Conservation (phyloP, 2,329 filamentous ascomycete genomes). For the Fusarium sp. region DNA sequence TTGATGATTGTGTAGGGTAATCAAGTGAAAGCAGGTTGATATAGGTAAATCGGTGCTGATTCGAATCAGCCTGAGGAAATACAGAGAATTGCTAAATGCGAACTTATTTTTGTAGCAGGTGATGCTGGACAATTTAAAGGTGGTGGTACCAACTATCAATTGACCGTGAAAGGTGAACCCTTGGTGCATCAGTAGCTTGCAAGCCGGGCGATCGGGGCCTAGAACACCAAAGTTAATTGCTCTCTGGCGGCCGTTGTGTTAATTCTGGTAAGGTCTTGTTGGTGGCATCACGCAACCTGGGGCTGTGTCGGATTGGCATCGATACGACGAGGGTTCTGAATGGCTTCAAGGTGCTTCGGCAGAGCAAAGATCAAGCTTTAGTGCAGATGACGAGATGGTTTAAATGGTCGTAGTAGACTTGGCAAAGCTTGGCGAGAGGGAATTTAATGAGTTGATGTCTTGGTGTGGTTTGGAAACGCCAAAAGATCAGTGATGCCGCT, state of each 20-base stretch:
- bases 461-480: neutral
- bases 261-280: conserved; percentile 7
- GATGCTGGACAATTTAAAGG: conserved; percentile 10
- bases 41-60: neutral
- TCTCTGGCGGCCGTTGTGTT: conserved; percentile 3
- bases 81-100: conserved; percentile 6
- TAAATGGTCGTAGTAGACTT: conserved; percentile 32
- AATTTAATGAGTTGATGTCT: neutral
- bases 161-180: conserved; percentile 15
- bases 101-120: conserved; percentile 8
- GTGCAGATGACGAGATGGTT: conserved; percentile 36
- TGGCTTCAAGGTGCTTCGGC: conserved; percentile 3
- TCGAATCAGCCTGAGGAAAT: neutral
- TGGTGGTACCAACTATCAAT: conserved; percentile 4
- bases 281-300: conserved; percentile 12
- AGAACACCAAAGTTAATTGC: conserved; percentile 19
- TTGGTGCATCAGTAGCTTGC: conserved; percentile 24
- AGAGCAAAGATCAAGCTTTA: conserved; percentile 33
- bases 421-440: conserved; percentile 23
- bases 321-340: conserved; percentile 8
- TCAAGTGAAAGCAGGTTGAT: neutral
- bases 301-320: conserved; percentile 8
- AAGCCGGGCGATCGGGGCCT: conserved; percentile 22
- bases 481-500: neutral
- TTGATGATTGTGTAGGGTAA: neutral